A percentile compares a stretch with the other conserved stretches of the same genome.
phyloP scores from a whole-genome alignment of 1,139 yeast genomes.

The Candida tropicalis region DNA sequence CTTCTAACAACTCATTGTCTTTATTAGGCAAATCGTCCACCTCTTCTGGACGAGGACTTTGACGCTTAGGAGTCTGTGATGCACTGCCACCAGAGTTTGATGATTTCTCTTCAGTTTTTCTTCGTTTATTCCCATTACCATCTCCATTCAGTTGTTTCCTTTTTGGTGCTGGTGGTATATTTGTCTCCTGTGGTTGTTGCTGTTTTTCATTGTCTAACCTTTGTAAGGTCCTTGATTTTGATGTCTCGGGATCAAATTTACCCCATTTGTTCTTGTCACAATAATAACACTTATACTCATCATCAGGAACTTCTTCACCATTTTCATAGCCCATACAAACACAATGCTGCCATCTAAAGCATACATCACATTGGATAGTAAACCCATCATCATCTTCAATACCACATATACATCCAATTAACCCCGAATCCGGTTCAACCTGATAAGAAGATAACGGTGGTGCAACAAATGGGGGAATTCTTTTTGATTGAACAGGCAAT shows the following conservation, averaged over 20 bases:
- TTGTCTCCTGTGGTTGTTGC: slow-evolving; percentile 8
- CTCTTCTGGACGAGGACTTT: slow-evolving; percentile 13
- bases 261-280: slow-evolving; percentile 66
- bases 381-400: slow-evolving; percentile 92
- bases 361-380: slow-evolving; percentile 90
- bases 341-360: slow-evolving; percentile 95
- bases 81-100: slow-evolving; percentile 4
- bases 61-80: slow-evolving; percentile 4
- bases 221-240: slow-evolving; percentile 37
- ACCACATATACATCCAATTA: slow-evolving; percentile 89
- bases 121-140: slow-evolving; percentile 21
- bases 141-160: slow-evolving; percentile 35
- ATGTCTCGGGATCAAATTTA: slow-evolving; percentile 46
- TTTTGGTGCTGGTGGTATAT: slow-evolving; percentile 16
- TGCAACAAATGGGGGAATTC: too few species aligned
- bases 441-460: slow-evolving; percentile 51
- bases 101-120: slow-evolving; percentile 19
- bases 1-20: slow-evolving; percentile 42
- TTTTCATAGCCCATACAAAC: slow-evolving; percentile 79
- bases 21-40: slow-evolving; percentile 34
- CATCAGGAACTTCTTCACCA: slow-evolving; percentile 79
- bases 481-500: too few species aligned
- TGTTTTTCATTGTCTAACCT: slow-evolving; percentile 28
- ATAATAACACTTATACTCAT: slow-evolving; percentile 72
- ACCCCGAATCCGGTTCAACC: slow-evolving; percentile 79